These are phyloP conservation scores for Trypanosoma platydactyli DNA, from an alignment of 208 protist genomes.

Conservation along the genomic window DNA sequence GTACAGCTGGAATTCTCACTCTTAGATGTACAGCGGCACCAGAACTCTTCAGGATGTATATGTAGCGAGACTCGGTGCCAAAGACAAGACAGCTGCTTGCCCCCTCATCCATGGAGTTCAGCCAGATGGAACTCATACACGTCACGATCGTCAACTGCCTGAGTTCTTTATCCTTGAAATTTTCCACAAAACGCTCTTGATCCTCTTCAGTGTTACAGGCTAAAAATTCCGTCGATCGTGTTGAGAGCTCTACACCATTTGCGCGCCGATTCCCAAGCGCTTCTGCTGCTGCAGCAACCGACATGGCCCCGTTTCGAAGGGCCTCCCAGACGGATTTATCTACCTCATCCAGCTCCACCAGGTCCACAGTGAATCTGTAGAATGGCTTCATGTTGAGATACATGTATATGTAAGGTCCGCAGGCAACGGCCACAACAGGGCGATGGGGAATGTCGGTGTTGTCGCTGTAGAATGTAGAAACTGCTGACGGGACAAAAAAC, in stretches of 20 bases:
- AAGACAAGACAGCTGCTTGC: conserved; percentile 77
- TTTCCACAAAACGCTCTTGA: conserved; percentile 45
- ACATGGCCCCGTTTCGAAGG: conserved; percentile 34
- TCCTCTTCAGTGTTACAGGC: conserved; percentile 53
- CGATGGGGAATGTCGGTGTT: conserved; percentile 32
- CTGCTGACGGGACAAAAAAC: conserved; percentile 80
- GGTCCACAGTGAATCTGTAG: conserved; percentile 90
- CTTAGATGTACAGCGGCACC: conserved; percentile 45
- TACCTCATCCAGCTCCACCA: conserved; percentile 49
- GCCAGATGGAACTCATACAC: conserved; percentile 83
- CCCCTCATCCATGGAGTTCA: conserved; percentile 58
- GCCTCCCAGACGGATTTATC: conserved; percentile 70
- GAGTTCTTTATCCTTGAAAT: conserved; percentile 45
- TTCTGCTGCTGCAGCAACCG: conserved; percentile 39
- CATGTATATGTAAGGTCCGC: conserved; percentile 89
- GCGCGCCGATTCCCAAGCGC: conserved; percentile 50
- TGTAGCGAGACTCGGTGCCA: conserved; percentile 86
- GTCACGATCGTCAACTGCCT: conserved; percentile 75
- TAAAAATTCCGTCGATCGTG: conserved; percentile 80
- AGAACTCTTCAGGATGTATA: conserved; percentile 83
- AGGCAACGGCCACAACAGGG: conserved; percentile 87
- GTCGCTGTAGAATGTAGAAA: conserved; percentile 86
- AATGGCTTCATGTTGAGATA: conserved; percentile 90
- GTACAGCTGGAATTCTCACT: conserved; percentile 69
- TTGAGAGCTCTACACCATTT: conserved; percentile 56